Conservation (phyloP, 73 alveolate species). For the Blepharisma japonicum region DNA sequence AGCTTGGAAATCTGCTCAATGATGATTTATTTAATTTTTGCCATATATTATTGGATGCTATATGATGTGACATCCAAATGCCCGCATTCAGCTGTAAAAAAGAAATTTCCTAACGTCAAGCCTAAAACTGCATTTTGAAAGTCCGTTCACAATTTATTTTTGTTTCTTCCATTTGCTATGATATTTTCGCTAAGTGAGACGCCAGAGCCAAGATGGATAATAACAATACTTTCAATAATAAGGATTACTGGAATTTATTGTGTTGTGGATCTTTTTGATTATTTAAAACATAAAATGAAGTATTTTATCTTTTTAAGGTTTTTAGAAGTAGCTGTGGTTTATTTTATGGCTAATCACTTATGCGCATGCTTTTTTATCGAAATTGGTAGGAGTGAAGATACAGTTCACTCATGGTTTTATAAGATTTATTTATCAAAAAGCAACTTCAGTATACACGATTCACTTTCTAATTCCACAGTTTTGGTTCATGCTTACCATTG, state of each 20-base stretch:
- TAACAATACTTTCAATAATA: not conserved
- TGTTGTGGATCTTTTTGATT: not conserved
- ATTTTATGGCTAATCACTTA: not conserved
- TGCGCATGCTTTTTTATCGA: conserved; percentile 11
- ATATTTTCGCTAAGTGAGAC: not conserved
- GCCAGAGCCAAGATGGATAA: not conserved
- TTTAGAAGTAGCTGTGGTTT: not conserved
- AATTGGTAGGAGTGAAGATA: not conserved
- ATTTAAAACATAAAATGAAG: not conserved
- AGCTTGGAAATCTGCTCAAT: conserved; percentile 44
- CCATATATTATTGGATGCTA: not conserved
- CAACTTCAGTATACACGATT: not conserved
- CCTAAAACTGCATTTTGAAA: not conserved
- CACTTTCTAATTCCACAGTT: conserved; percentile 1
- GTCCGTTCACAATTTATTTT: not conserved
- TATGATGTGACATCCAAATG: not conserved
- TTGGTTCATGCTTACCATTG: conserved; percentile 55
- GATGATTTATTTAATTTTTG: not conserved
- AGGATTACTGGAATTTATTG: not conserved
- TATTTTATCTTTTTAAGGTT: conserved; percentile 9
- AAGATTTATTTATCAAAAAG: not conserved
- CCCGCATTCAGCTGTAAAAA: not conserved
- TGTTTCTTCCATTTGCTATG: not conserved
- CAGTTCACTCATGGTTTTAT: conserved; percentile 15
- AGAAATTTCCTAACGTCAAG: not conserved